phyloP scores from a whole-genome alignment of 2,329 filamentous ascomycete species.

The Lasiodiplodia sp. region DNA sequence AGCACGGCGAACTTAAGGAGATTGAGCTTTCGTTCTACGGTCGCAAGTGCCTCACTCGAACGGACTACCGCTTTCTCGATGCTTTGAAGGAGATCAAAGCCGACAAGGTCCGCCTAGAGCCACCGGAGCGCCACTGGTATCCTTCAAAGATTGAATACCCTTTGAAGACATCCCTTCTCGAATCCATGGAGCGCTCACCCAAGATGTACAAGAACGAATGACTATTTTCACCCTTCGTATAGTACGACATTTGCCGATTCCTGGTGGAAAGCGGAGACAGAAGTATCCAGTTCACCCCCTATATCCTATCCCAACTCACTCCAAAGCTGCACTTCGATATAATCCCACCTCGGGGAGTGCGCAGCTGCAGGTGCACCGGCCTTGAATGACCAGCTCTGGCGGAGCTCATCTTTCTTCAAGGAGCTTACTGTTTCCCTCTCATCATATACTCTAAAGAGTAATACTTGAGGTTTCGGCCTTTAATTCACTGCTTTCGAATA shows the following conservation, averaged over 20 bases:
- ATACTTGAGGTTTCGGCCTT: not conserved
- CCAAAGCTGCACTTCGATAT: too few species aligned
- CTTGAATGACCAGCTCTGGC: not conserved
- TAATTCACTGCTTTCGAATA: not conserved
- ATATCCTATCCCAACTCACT: too few species aligned
- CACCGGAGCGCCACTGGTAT: constrained; percentile 35
- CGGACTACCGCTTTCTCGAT: constrained; percentile 53
- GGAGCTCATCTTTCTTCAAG: not conserved
- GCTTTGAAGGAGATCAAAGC: constrained; percentile 54
- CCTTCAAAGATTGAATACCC: constrained; percentile 43
- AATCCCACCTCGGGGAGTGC: too few species aligned
- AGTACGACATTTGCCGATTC: too few species aligned
- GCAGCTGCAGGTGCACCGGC: too few species aligned
- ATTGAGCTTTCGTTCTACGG: constrained; percentile 54
- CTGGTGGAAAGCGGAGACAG: not conserved
- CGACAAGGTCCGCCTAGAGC: constrained; percentile 46
- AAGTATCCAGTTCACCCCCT: too few species aligned
- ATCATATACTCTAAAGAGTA: not conserved
- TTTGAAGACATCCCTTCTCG: constrained; percentile 43
- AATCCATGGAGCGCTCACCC: constrained; percentile 46
- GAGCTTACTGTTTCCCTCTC: not conserved
- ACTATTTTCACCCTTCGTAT: not conserved
- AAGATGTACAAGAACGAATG: constrained; percentile 42
- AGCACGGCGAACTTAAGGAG: constrained; percentile 51
- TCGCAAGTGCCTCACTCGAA: constrained; percentile 42